Evolutionary conservation across 2,329 filamentous ascomycete species (phyloP).

Genomic region (Aspergillus alliaceus): DNA sequence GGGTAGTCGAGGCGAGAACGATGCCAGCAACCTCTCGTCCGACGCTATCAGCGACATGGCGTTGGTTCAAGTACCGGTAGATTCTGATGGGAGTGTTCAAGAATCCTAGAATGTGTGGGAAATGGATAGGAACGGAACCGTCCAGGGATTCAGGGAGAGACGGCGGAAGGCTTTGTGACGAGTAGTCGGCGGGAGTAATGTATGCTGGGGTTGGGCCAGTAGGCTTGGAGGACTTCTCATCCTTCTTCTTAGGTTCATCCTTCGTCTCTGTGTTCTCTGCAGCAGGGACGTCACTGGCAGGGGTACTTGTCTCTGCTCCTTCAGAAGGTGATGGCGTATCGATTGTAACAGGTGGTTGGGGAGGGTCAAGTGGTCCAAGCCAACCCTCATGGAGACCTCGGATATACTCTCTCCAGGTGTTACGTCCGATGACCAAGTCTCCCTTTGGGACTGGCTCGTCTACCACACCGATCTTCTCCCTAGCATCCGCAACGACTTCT

Average conservation of each 20-base stretch:
- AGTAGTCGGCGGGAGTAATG: conserved; percentile 72
- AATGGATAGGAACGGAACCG: conserved; percentile 69
- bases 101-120: conserved; percentile 92
- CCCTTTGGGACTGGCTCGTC: conserved; percentile 75
- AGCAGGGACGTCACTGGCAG: conserved; percentile 27
- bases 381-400: conserved; percentile 93
- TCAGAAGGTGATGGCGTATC: conserved; percentile 12
- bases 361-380: conserved; percentile 74
- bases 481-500: conserved; percentile 61
- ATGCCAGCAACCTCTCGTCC: conserved; percentile 84
- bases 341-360: conserved; percentile 27
- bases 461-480: conserved; percentile 65
- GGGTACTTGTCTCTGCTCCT: conserved; percentile 24
- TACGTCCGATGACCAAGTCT: conserved; percentile 84
- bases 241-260: conserved; percentile 52
- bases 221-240: conserved; percentile 50
- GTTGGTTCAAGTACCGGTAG: conserved; percentile 80
- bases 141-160: conserved; percentile 70
- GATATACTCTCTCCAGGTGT: conserved; percentile 97
- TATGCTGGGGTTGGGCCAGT: conserved; percentile 68
- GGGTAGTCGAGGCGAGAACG: conserved; percentile 60
- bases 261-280: conserved; percentile 34
- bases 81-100: conserved; percentile 83
- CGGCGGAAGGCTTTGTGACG: conserved; percentile 62
- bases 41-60: conserved; percentile 80